Base-by-base conservation (phyloP, 345 rosid species). In the Acer saccharum region DNA sequence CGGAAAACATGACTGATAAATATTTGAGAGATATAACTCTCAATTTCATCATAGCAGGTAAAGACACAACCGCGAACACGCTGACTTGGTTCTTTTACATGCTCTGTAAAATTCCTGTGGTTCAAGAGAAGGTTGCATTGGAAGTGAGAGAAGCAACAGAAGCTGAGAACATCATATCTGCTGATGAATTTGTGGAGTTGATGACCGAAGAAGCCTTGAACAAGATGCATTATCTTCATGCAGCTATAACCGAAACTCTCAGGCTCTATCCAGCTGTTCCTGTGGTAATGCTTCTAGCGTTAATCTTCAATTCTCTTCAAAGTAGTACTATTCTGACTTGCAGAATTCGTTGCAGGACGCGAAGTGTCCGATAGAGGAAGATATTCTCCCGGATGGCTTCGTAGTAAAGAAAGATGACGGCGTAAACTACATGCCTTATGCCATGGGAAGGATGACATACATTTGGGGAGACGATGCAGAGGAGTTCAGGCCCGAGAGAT, bases 211-310 rank as follows among this genome's bases (percentile, higher is more conserved):
- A 73, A 48, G 78, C 86, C 18, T 35, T 81, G 60, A 79, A 69
- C 23, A 83, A 81, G 72, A 87, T 84, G 88, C 83, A 81, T 18
- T 81, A 84, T 72, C 86, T 87, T 75, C 85, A 81, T 25, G 87
- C 85, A 23, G 71, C 82, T 57, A 63, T 83, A 54, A 79, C 79
- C 3, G 89, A 84, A 77, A 81, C 87, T 58, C 86, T 87, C 54
- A 82, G 89, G 58, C 86, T 87, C 6, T 76, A 80, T 71, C 89
- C 87, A 0, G 87, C 83, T 27, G 84, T 86, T 76, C 86, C 89
- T 55, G 80, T 80, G 87, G 87, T 84, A 84, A 41, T 60, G 60
- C 52, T 68, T 35, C 57, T 46, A 4, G 58, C 3, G 10, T 60
- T 16, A 54, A 54, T 21, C 27, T 57, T 14, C 5, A 43, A 17